phyloP scores from a whole-genome alignment of 2,329 filamentous ascomycete species.

The Colletotrichum sp. region DNA sequence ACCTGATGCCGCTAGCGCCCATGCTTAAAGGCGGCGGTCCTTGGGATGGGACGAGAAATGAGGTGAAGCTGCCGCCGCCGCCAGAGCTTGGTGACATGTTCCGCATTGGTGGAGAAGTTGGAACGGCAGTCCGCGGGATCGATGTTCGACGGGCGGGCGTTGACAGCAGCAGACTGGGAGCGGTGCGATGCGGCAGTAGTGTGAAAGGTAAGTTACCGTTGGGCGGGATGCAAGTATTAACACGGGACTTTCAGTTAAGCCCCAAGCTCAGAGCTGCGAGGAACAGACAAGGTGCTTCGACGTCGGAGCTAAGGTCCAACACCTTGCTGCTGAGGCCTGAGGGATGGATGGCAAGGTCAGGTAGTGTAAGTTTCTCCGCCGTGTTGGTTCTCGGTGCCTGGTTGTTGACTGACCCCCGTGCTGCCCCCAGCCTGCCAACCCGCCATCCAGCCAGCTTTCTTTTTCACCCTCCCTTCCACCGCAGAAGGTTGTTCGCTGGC shows the following conservation, averaged over 20 bases:
- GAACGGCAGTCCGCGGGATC: slow-evolving; percentile 12
- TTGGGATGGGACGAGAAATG: slow-evolving; percentile 20
- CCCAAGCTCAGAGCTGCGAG: not conserved
- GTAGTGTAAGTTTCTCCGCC: slow-evolving; percentile 2
- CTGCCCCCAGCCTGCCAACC: not conserved
- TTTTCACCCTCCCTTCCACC: not conserved
- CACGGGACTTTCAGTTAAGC: not conserved
- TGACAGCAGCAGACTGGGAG: slow-evolving; percentile 1
- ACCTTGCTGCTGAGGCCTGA: not conserved
- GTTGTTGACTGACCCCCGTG: not conserved
- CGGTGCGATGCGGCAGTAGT: not conserved
- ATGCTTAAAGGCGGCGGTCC: slow-evolving; percentile 13
- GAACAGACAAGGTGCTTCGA: not conserved
- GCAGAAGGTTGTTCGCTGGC: not conserved
- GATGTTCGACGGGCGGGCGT: not conserved
- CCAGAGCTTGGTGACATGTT: slow-evolving; percentile 8
- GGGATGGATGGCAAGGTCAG: not conserved
- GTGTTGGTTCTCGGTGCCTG: slow-evolving; percentile 7
- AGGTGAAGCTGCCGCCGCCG: slow-evolving; percentile 1
- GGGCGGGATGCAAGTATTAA: not conserved
- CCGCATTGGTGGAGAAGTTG: not conserved
- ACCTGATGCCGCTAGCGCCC: slow-evolving; percentile 16
- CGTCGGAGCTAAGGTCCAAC: not conserved
- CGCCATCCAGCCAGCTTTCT: not conserved
- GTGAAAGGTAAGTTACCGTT: not conserved